Evolutionary conservation across 2,329 filamentous ascomycete genomes (phyloP), one percentile per base, ranked within the genome.

Genomic region (Emergomyces africanus): DNA sequence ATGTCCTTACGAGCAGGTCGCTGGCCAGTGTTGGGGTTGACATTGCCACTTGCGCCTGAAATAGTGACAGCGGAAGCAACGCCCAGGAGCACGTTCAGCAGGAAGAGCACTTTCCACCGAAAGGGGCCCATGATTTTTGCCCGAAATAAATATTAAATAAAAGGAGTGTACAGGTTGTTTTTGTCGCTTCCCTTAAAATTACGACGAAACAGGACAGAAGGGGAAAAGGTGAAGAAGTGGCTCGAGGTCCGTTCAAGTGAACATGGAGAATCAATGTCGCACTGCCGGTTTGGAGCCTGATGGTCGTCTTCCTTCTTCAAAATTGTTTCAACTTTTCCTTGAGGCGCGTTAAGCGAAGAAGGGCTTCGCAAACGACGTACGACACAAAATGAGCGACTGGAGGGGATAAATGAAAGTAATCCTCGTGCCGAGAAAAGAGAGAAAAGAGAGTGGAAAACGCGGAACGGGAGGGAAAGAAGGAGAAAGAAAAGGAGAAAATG

Each of bases 1-100:
- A 95, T 82, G 67, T 94, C 88, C 55, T 79, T 78, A 63, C 89
- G 81, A 37, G 75, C 60, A 9, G 74, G 74, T 20, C 70, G 60
- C 61, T 67, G 59, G 39, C 69, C 69, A 8, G 68, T 69, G 1
- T 54, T 41, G 6, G 58, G 18, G 57, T 70, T 66, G 39, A 72
- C 62, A 33, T 69, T 68, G 39, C 59, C 65, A 10, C 48, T 50
- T 5, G 66, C 59, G 51, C 72, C 71, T 28, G 41, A 57, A 54
- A 67, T 68, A 57, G 71, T 64, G 39, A 64, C 61, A 15, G 61
- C 58, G 3, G 48, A 30, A 15, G 28, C 53, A 42, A 58, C 20
- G 35, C 41, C 30, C 23, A 54, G 23, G 28, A 60, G 46, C n/a
- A 46, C 48, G 14, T 48, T 48, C 25, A 58, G 33, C 44, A 60